These are phyloP conservation scores for Colletotrichum abscissum DNA, from an alignment of 2,329 filamentous ascomycete genomes.

Conservation along the genomic window DNA sequence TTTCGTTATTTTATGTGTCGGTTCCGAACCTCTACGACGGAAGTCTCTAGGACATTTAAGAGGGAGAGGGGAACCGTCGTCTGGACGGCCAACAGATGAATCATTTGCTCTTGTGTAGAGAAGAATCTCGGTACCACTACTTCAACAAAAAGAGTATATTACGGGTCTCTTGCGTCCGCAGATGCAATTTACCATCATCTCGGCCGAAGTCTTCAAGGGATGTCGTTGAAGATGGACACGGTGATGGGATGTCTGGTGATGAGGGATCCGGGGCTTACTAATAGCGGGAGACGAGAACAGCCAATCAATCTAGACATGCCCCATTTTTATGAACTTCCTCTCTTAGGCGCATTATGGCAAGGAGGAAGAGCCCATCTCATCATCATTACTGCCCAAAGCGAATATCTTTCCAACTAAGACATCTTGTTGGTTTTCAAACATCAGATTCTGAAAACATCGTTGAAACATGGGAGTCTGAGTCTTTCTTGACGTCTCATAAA, in stretches of 20 bases:
- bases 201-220: not conserved
- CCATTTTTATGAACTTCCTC: conserved; percentile 25
- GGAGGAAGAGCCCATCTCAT: not conserved
- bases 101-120: too few species aligned
- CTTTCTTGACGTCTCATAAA: conserved; percentile 2
- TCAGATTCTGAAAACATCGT: not conserved
- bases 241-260: conserved; percentile 16
- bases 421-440: not conserved
- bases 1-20: too few species aligned
- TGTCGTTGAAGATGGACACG: conserved; percentile 2
- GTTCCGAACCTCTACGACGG: too few species aligned
- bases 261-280: not conserved
- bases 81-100: too few species aligned
- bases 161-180: not conserved
- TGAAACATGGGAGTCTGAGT: not conserved
- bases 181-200: not conserved
- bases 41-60: too few species aligned
- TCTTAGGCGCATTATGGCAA: not conserved
- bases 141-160: not conserved
- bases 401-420: not conserved
- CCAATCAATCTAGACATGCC: not conserved
- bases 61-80: too few species aligned
- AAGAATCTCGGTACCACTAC: too few species aligned
- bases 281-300: not conserved
- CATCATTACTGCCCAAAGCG: not conserved